Conservation (phyloP, 2,329 filamentous ascomycete species). For the Pestalotiopsis sp. region DNA sequence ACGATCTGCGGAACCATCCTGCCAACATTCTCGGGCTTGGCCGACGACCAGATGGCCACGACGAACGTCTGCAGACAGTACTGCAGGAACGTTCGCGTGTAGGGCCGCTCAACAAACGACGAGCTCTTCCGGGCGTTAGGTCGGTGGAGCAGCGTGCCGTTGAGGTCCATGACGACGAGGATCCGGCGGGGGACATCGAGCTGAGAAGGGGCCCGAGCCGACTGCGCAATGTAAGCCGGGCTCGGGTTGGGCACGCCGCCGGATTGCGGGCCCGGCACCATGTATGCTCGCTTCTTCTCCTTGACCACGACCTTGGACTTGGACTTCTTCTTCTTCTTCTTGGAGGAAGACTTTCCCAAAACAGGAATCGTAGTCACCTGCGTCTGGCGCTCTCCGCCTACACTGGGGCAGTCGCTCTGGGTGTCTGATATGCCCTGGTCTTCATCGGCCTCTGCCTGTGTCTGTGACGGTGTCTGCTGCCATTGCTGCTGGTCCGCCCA, state of each 20-base stretch:
- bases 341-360: neutral
- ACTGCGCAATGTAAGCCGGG: slow-evolving; percentile 59
- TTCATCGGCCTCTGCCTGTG: no score
- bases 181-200: slow-evolving; percentile 59
- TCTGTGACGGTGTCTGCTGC: no score
- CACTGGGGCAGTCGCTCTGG: neutral
- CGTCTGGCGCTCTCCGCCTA: neutral
- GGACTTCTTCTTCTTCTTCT: neutral
- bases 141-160: slow-evolving; percentile 84
- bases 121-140: slow-evolving; percentile 53
- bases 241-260: slow-evolving; percentile 65
- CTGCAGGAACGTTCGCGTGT: slow-evolving; percentile 68
- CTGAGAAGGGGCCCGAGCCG: slow-evolving; percentile 44
- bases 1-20: slow-evolving; percentile 70
- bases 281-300: slow-evolving; percentile 14
- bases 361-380: neutral
- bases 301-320: slow-evolving; percentile 4
- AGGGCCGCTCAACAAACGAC: slow-evolving; percentile 67
- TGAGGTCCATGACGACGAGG: slow-evolving; percentile 87
- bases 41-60: slow-evolving; percentile 92
- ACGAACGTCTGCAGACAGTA: slow-evolving; percentile 76
- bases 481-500: no score
- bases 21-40: slow-evolving; percentile 71
- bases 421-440: no score
- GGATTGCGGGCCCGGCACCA: slow-evolving; percentile 37